Evolutionary conservation across 2,329 filamentous ascomycete genomes (phyloP), one percentile per base, ranked within the genome.

Genomic region (Talaromyces sp.): DNA sequence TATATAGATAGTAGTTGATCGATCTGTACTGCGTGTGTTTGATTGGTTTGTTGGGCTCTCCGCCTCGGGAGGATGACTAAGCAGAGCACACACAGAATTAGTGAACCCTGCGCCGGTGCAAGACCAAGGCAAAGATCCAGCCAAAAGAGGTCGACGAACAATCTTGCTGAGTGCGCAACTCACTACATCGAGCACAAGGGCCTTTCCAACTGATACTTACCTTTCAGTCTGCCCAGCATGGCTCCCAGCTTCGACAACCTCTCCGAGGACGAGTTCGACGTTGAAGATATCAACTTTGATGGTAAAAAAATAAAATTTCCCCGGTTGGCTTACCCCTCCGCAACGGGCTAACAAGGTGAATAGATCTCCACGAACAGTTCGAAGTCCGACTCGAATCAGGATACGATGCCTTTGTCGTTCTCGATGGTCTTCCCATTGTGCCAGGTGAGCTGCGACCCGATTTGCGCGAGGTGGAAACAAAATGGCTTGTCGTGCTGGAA

Each of bases 351-450:
- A 70, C 66, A 43, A 60, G 65, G 53, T 66, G 29, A 58, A 65
- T 69, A 85, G 94, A 99, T 82, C 86, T 99, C 72, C 88, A 89
- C 78, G 93, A 96, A 79, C 92, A 96, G 80, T 97, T 93, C 78
- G 93, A 98, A 81, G 93, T 98, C 69, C 92, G 94, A 77, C 85
- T 98, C 70, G 95, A 99, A 79, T 92, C 96, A 80, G 95, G 95
- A 66, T 90, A 97, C 74, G 95, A 99, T 78, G 91, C 93, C 69
- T 99, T 99, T 76, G 91, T 99, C 70, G 93, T 98, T 68, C 87
- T 98, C 77, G 95, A 99, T 79, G 95, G 95, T 70, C 88, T 99
- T 51, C 95, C 95, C 70, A 83, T 90, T 69, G 94, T 99, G 70
- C 56, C 65, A 29, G 64, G 64, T 66, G 49, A 45, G 64, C 58